Conservation (phyloP, 768 basidiomycete genomes). For the Pleurotus tuoliensis region DNA sequence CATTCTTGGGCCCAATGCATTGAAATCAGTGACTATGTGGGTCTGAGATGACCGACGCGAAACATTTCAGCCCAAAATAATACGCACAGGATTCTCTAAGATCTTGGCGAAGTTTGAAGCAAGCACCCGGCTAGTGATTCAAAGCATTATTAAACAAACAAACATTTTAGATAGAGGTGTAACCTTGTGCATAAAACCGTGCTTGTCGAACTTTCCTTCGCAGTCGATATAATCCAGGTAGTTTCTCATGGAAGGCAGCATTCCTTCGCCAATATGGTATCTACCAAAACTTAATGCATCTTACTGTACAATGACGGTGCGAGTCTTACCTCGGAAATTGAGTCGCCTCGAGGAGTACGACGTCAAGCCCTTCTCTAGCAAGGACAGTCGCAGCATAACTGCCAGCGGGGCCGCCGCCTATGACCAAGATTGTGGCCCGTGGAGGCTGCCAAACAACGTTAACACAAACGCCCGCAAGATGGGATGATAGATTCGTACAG, state of each 20-base stretch:
- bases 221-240: constrained; percentile 49
- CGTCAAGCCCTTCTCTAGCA: constrained; percentile 23
- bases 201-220: constrained; percentile 41
- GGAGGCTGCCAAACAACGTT: too few species aligned
- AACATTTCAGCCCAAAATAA: constrained; percentile 10
- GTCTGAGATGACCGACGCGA: neutral
- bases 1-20: neutral
- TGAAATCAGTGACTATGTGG: neutral
- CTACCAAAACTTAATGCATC: neutral
- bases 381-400: constrained; percentile 24
- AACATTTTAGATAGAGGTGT: too few species aligned
- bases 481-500: too few species aligned
- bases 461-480: too few species aligned
- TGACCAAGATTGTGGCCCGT: neutral
- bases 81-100: too few species aligned
- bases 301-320: neutral
- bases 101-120: too few species aligned
- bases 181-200: too few species aligned
- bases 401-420: constrained; percentile 24
- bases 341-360: constrained; percentile 19
- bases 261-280: constrained; percentile 25
- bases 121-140: too few species aligned
- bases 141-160: too few species aligned
- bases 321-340: constrained; percentile 19
- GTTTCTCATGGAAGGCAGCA: constrained; percentile 37